Conservation (phyloP, 1,284 basidiomycete species). For the Ceratobasidium sp. region DNA sequence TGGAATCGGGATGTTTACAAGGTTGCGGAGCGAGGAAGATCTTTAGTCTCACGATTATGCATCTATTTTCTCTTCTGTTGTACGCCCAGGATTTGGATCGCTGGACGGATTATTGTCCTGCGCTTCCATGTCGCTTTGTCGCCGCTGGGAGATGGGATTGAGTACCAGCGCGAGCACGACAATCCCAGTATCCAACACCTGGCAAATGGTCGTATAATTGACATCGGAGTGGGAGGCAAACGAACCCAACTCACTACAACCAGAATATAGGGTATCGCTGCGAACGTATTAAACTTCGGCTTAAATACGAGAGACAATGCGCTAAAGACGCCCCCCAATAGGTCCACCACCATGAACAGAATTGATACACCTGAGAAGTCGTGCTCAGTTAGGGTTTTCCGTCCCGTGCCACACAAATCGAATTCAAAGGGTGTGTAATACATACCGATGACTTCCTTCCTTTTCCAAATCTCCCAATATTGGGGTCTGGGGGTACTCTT, state of each 20-base stretch:
- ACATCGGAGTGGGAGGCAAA: not conserved
- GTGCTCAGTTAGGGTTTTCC: no score
- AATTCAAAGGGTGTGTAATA: not conserved
- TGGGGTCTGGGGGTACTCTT: slow-evolving; percentile 58
- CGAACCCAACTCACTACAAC: slow-evolving; percentile 65
- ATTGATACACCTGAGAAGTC: slow-evolving; percentile 65
- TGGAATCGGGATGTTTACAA: no score
- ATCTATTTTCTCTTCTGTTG: not conserved
- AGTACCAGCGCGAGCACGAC: slow-evolving; percentile 72
- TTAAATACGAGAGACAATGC: slow-evolving; percentile 80
- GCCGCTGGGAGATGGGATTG: slow-evolving; percentile 65
- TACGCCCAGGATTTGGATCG: not conserved
- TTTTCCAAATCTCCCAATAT: slow-evolving; percentile 76
- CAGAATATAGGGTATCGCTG: slow-evolving; percentile 71
- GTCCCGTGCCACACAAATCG: not conserved
- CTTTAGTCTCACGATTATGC: no score
- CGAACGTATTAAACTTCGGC: slow-evolving; percentile 74
- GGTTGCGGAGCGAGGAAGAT: no score
- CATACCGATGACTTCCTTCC: slow-evolving; percentile 74
- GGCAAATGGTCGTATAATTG: not conserved
- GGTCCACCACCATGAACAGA: slow-evolving; percentile 78
- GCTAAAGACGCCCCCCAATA: slow-evolving; percentile 78
- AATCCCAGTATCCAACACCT: slow-evolving; percentile 73
- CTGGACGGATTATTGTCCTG: not conserved
- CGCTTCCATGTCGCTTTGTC: slow-evolving; percentile 41